A percentile compares a stretch with the other conserved stretches of the same genome.
Conservation (phyloP, 2,329 filamentous ascomycete species). For the Akanthomyces lecanii region DNA sequence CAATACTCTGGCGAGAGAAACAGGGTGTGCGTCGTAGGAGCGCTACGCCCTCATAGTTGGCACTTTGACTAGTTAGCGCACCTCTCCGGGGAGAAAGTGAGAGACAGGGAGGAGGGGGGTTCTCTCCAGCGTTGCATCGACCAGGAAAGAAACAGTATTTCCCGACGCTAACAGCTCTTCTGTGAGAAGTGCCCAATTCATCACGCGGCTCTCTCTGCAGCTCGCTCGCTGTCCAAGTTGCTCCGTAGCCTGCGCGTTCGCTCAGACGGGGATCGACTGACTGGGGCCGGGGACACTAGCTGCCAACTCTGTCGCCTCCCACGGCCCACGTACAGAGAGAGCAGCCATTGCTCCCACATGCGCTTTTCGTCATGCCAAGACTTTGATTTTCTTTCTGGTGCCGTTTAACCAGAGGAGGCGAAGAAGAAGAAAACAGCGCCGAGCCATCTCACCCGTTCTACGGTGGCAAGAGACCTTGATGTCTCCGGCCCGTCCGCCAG, state of each 20-base stretch:
- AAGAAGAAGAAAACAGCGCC: too few species aligned
- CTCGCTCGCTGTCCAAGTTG: background rate
- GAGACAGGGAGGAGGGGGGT: background rate
- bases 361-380: constrained; percentile 15
- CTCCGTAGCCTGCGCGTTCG: background rate
- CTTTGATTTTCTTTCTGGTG: background rate
- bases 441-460: too few species aligned
- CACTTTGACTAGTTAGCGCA: too few species aligned
- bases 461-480: too few species aligned
- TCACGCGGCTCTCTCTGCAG: background rate
- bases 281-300: background rate
- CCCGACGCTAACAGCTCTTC: background rate
- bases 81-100: background rate
- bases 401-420: background rate
- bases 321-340: background rate
- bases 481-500: too few species aligned
- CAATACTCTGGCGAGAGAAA: background rate
- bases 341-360: background rate
- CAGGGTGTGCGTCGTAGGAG: background rate
- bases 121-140: background rate
- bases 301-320: constrained; percentile 6
- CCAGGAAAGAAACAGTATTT: background rate
- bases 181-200: background rate
- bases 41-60: background rate
- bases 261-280: constrained; percentile 1